Evolutionary conservation across 2,329 filamentous ascomycete species (phyloP).

Genomic region (Apiospora marii): DNA sequence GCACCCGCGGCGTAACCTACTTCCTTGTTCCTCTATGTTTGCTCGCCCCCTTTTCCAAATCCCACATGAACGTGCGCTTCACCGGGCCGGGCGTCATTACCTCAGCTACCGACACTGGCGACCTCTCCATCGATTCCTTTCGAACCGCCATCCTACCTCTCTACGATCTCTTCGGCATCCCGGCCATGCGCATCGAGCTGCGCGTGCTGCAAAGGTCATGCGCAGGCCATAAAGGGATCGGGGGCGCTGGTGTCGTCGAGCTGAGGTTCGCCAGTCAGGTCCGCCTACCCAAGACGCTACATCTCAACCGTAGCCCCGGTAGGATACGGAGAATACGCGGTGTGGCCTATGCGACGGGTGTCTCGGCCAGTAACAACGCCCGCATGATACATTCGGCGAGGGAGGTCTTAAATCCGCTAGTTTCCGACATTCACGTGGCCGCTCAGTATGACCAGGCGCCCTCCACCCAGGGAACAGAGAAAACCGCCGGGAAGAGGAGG

Average conservation of each 20-base stretch:
- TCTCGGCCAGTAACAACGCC: constrained; percentile 91
- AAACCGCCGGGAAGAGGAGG: constrained; percentile 63
- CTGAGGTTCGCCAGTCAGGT: constrained; percentile 93
- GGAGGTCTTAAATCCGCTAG: constrained; percentile 85
- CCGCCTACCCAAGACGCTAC: constrained; percentile 90
- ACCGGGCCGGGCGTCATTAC: constrained; percentile 93
- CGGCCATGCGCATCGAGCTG: constrained; percentile 80
- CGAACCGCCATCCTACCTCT: constrained; percentile 91
- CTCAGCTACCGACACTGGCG: constrained; percentile 80
- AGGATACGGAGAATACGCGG: constrained; percentile 88
- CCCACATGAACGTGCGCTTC: constrained; percentile 88
- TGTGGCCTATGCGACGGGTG: constrained; percentile 92
- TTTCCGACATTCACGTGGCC: constrained; percentile 90
- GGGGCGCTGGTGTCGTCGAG: constrained; percentile 92
- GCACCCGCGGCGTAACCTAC: constrained; percentile 85
- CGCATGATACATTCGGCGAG: constrained; percentile 93
- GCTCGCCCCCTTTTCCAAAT: constrained; percentile 91
- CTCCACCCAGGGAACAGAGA: constrained; percentile 59
- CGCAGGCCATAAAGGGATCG: constrained; percentile 74
- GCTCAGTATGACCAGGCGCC: constrained; percentile 77
- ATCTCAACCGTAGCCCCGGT: constrained; percentile 82
- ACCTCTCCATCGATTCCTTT: constrained; percentile 92
- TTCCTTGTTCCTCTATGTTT: constrained; percentile 90
- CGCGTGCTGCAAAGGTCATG: constrained; percentile 83
- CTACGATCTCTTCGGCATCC: constrained; percentile 89